phyloP scores from a whole-genome alignment of 768 basidiomycete genomes.

The Ephemerocybe angulata region DNA sequence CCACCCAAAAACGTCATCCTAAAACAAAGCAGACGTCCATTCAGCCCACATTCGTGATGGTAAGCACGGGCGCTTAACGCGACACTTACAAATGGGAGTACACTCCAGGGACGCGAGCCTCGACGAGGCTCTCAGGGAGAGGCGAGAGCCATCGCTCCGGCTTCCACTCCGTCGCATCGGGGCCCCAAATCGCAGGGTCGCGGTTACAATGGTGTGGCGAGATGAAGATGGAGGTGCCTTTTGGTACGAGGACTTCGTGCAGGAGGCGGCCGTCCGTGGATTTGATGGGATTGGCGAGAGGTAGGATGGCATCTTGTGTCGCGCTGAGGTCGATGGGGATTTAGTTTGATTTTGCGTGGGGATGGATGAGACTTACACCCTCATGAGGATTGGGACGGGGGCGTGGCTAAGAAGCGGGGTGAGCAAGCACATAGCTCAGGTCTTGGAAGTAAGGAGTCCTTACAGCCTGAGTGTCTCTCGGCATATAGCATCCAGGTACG shows the following conservation, averaged over 20 bases:
- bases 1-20: no score
- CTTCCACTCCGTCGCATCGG: conserved; percentile 36
- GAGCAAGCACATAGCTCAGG: neutral
- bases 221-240: conserved; percentile 34
- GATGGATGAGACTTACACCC: conserved; percentile 8
- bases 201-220: conserved; percentile 28
- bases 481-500: conserved; percentile 21
- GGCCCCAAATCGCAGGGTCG: conserved; percentile 34
- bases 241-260: conserved; percentile 33
- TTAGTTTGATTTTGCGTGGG: neutral
- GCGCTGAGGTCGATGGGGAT: conserved; percentile 23
- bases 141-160: conserved; percentile 39
- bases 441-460: conserved; percentile 4
- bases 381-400: conserved; percentile 13
- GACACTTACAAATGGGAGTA: conserved; percentile 9
- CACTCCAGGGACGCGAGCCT: conserved; percentile 12
- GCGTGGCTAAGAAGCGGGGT: conserved; percentile 13
- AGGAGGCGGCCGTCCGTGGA: conserved; percentile 35
- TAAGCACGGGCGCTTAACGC: no score
- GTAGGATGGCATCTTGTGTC: conserved; percentile 35
- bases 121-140: conserved; percentile 24
- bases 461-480: conserved; percentile 37
- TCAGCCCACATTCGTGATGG: no score
- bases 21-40: no score
- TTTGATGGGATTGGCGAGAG: conserved; percentile 35